Evolutionary conservation across 768 basidiomycete species (phyloP).

Genomic region (Kwoniella pini): DNA sequence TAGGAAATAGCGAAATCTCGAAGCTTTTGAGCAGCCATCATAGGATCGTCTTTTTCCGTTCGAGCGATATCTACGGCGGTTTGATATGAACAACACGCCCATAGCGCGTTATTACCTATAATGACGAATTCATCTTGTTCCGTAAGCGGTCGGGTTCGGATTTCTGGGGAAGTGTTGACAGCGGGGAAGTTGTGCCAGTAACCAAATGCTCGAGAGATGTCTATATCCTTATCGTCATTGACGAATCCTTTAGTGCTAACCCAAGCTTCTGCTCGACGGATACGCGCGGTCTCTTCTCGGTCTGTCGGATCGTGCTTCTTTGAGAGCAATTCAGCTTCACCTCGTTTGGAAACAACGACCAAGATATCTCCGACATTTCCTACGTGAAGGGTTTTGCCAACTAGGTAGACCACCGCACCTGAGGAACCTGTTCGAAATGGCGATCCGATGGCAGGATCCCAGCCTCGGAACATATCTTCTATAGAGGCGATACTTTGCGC

Average conservation of each 20-base stretch:
- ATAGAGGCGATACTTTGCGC: conserved; percentile 60
- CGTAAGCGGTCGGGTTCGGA: conserved; percentile 67
- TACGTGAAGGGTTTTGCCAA: conserved; percentile 75
- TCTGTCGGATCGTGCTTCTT: conserved; percentile 88
- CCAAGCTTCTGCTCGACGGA: conserved; percentile 89
- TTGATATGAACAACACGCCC: conserved; percentile 92
- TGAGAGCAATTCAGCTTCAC: conserved; percentile 72
- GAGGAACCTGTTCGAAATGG: conserved; percentile 72
- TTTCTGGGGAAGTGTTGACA: conserved; percentile 83
- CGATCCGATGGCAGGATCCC: conserved; percentile 43
- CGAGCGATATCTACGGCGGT: conserved; percentile 95
- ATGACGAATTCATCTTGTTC: conserved; percentile 95
- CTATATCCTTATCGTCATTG: conserved; percentile 86
- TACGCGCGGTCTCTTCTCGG: conserved; percentile 76
- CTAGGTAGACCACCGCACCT: conserved; percentile 81
- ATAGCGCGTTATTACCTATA: conserved; percentile 86
- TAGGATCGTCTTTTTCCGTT: conserved; percentile 68
- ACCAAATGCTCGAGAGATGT: conserved; percentile 90
- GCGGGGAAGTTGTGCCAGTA: conserved; percentile 86
- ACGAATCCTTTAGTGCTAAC: conserved; percentile 86
- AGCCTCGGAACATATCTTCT: conserved; percentile 33
- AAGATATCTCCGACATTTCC: conserved; percentile 87
- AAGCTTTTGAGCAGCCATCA: conserved; percentile 94
- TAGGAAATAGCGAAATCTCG: conserved; percentile 96
- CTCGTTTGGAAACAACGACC: conserved; percentile 76